These are phyloP conservation scores for Candida hungchunana DNA, from an alignment of 805 yeast genomes.

Conservation along the genomic window DNA sequence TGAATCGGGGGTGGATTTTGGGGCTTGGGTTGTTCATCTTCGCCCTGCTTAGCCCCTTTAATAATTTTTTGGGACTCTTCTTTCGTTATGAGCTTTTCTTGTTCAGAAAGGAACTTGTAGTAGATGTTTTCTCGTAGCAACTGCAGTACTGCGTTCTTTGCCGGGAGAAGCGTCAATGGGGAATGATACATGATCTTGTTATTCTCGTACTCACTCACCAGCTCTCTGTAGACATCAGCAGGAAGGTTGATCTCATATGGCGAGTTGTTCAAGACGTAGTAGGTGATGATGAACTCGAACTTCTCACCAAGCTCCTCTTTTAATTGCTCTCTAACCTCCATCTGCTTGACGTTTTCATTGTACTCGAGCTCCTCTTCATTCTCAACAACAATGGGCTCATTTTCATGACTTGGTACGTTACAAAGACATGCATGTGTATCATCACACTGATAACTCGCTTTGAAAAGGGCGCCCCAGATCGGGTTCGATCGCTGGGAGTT, in stretches of 20 bases:
- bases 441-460: conserved; percentile 14
- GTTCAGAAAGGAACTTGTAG: conserved; percentile 25
- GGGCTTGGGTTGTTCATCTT: not conserved
- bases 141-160: conserved; percentile 30
- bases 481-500: conserved; percentile 1
- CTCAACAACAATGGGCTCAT: conserved; percentile 2
- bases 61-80: conserved; percentile 6
- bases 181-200: conserved; percentile 29
- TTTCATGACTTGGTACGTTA: conserved; percentile 10
- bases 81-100: conserved; percentile 16
- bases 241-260: conserved; percentile 48
- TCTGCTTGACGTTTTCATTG: conserved; percentile 16
- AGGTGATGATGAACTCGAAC: conserved; percentile 36
- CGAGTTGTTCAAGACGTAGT: conserved; percentile 40
- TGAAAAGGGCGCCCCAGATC: conserved; percentile 14
- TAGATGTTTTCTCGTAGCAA: conserved; percentile 31
- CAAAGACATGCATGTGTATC: conserved; percentile 15
- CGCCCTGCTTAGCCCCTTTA: not conserved
- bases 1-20: not conserved
- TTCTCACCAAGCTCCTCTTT: conserved; percentile 27
- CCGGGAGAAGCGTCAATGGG: conserved; percentile 28
- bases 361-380: conserved; percentile 15
- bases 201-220: conserved; percentile 26
- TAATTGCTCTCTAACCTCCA: conserved; percentile 18
- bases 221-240: conserved; percentile 30